phyloP scores from a whole-genome alignment of 1,284 basidiomycete species.

The Vanrija pseudolonga region DNA sequence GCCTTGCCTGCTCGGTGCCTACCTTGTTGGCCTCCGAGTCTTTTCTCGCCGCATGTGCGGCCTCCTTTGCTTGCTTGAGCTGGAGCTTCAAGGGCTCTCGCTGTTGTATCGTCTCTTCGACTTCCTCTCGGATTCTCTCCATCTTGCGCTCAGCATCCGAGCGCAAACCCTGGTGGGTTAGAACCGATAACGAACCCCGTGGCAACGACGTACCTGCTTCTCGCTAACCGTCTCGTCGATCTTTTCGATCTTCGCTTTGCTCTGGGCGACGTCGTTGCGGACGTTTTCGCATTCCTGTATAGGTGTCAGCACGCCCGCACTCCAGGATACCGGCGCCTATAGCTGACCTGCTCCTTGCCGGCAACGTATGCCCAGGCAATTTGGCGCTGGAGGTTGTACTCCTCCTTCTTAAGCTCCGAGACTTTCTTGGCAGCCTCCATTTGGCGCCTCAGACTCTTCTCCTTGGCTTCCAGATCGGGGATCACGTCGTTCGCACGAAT shows the following conservation, averaged over 20 bases:
- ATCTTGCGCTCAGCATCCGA: too few relatives aligned
- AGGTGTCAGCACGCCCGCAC: not conserved
- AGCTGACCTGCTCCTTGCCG: constrained; percentile 59
- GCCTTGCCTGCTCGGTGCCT: too few relatives aligned
- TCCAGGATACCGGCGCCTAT: not conserved
- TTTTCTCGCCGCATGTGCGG: too few relatives aligned
- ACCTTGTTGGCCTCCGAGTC: too few relatives aligned
- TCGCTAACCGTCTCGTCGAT: constrained; percentile 47
- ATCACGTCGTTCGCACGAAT: constrained; percentile 18
- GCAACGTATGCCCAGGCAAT: constrained; percentile 84
- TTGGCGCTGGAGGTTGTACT: constrained; percentile 50
- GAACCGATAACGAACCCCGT: too few relatives aligned
- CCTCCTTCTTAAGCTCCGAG: constrained; percentile 63
- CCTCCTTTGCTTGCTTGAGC: too few relatives aligned
- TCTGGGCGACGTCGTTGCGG: constrained; percentile 1
- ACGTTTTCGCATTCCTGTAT: constrained; percentile 9
- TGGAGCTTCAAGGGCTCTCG: too few relatives aligned
- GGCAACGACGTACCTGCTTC: too few relatives aligned
- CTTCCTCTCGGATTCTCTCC: too few relatives aligned
- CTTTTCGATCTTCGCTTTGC: constrained; percentile 50
- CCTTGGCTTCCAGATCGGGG: constrained; percentile 20
- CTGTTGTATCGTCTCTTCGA: too few relatives aligned
- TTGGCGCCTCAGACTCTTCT: constrained; percentile 41
- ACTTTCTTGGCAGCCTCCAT: constrained; percentile 71
- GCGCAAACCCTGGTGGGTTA: too few relatives aligned